Base-by-base conservation (phyloP, 2,329 filamentous ascomycete species). In the Furcasterigmium sp. region DNA sequence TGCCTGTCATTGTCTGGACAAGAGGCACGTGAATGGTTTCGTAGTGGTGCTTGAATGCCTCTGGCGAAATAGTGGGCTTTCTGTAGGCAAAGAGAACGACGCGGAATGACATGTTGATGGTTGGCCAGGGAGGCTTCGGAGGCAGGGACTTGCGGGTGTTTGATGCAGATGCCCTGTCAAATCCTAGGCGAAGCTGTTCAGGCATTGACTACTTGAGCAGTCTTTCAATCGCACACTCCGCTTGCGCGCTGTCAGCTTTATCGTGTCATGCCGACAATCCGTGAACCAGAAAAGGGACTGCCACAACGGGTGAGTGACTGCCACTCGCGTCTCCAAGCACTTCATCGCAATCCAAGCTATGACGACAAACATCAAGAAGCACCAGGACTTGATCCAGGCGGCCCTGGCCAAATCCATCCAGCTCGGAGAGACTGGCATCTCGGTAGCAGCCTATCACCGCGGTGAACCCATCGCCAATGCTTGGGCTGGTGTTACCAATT, bases 1-100 rank as follows among this genome's bases (percentile, higher is more conserved):
- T 32, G 4, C 29, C 29, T n/a, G 29, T n/a, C 29, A 32, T 32
- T 15, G 14, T 3, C 29, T 13, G 8, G 14, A 62, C 58, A 23
- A 63, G 58, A 4, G 55, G 54, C 3, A 51, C 59, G 44, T 64
- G 60, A 7, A 58, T 46, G 10, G 57, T 50, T 41, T 59, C 44
- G 60, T 60, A 64, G 48, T 61, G 59, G 35, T 56, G 45, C 53
- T 62, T 62, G 51, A 64, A 62, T 38, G 60, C 47, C 9, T 51
- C 56, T 17, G 43, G 54, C 7, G 55, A 57, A 17, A 61, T 44
- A 26, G 50, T 45, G 17, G 51, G 55, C 19, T 57, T 55, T 7
- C 29, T 14, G n/a, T 14, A 32, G 29, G 29, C 29, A 17, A 32
- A 32, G 11, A 32, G 29, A n/a, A 17, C 29, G 29, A 32, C 5